A percentile compares a stretch with the other conserved stretches of the same genome.
Evolutionary conservation across 768 basidiomycete genomes (phyloP).

Genomic region (Phlebiopsis gigantea): DNA sequence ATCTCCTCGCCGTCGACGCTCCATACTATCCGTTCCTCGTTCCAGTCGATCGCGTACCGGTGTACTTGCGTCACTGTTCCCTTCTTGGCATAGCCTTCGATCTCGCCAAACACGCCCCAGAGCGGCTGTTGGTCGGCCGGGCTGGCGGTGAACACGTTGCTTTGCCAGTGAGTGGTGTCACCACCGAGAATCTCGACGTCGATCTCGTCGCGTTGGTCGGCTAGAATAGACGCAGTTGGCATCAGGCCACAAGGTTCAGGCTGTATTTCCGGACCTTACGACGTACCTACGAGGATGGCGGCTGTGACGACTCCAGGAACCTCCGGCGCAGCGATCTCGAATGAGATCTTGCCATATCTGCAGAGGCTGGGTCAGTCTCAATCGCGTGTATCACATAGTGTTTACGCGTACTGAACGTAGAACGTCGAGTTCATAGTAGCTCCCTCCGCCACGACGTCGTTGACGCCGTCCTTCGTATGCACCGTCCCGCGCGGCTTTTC

Average conservation of each 20-base stretch:
- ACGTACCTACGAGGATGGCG: constrained; percentile 34
- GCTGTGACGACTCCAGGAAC: constrained; percentile 36
- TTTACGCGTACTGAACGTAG: constrained; percentile 23
- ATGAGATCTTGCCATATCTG: constrained; percentile 33
- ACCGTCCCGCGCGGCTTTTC: constrained; percentile 27
- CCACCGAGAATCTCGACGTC: constrained; percentile 40
- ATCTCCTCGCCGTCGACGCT: constrained; percentile 31
- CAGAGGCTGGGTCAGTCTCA: neutral
- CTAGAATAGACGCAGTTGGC: neutral
- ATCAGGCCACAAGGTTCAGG: neutral
- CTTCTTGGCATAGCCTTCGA: constrained; percentile 23
- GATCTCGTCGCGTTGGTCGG: constrained; percentile 31
- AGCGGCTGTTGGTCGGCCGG: constrained; percentile 27
- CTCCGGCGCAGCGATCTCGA: constrained; percentile 27
- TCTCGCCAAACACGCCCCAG: constrained; percentile 32
- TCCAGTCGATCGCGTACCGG: constrained; percentile 38
- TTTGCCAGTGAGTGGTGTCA: constrained; percentile 34
- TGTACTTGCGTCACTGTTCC: constrained; percentile 21
- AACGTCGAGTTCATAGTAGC: constrained; percentile 39
- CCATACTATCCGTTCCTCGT: constrained; percentile 33
- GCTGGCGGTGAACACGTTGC: constrained; percentile 35
- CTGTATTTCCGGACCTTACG: no score
- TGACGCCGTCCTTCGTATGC: constrained; percentile 28
- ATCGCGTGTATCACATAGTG: neutral
- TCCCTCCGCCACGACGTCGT: constrained; percentile 31